These are phyloP conservation scores for Pleochaeta shiraiana DNA, from an alignment of 2,329 filamentous ascomycete species.

Conservation along the genomic window DNA sequence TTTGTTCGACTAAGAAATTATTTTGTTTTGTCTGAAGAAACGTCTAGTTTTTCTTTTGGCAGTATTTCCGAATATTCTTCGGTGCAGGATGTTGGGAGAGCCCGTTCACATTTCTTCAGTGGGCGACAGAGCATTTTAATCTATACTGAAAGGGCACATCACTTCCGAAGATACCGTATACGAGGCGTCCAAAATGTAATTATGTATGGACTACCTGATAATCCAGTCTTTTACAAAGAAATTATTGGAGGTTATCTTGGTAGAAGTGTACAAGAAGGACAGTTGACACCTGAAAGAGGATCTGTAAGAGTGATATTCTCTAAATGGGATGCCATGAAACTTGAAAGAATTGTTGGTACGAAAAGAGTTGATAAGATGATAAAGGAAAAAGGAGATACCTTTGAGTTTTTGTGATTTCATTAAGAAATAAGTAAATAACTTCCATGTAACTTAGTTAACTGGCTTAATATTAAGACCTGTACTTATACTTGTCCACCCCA, in stretches of 20 bases:
- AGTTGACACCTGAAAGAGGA: conserved; percentile 34
- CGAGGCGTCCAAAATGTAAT: conserved; percentile 66
- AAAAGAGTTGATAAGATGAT: conserved; percentile 70
- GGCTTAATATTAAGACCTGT: conserved; percentile 5
- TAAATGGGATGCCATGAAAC: conserved; percentile 69
- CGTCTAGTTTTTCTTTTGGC: conserved; percentile 43
- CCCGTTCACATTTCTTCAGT: conserved; percentile 67
- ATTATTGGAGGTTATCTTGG: conserved; percentile 45
- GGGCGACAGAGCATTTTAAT: conserved; percentile 67
- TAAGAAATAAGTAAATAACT: background rate
- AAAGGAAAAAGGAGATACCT: conserved; percentile 65
- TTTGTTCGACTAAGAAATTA: conserved; percentile 88
- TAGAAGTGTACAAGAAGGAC: conserved; percentile 33
- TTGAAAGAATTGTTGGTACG: conserved; percentile 73
- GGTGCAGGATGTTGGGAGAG: conserved; percentile 55
- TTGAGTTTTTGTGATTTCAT: conserved; percentile 62
- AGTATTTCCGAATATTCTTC: conserved; percentile 77
- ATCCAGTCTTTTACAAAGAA: conserved; percentile 62
- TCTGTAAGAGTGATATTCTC: conserved; percentile 49
- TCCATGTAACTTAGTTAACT: conserved; percentile 4
- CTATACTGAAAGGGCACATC: conserved; percentile 91
- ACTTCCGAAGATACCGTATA: conserved; percentile 76
- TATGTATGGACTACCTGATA: conserved; percentile 80
- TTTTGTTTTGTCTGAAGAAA: conserved; percentile 48
- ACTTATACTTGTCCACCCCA: conserved; percentile 8